Conservation (phyloP, 768 basidiomycete species). For the Cystobasidium tubakii region DNA sequence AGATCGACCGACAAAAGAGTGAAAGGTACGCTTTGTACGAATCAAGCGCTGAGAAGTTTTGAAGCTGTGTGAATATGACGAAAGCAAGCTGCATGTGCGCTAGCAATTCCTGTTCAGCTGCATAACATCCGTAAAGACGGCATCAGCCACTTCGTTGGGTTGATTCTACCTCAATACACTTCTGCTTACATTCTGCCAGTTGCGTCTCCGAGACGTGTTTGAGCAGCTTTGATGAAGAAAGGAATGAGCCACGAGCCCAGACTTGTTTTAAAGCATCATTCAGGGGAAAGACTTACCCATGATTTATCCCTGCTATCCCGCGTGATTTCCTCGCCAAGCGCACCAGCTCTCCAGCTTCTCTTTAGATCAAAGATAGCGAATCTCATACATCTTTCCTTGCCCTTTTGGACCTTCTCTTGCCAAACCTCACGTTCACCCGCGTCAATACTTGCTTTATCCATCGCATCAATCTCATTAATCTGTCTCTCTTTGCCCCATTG, state of each 20-base stretch:
- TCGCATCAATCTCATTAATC: slow-evolving; percentile 1
- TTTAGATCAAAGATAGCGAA: slow-evolving; percentile 49
- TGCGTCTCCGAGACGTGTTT: slow-evolving; percentile 44
- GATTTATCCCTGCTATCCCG: slow-evolving; percentile 50
- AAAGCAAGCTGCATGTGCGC: slow-evolving; percentile 51
- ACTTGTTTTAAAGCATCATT: neutral
- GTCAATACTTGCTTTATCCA: slow-evolving; percentile 5
- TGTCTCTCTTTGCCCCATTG: slow-evolving; percentile 42
- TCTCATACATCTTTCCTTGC: slow-evolving; percentile 40
- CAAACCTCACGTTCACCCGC: slow-evolving; percentile 26
- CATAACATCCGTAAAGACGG: neutral
- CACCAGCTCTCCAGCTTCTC: slow-evolving; percentile 50
- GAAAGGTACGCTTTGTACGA: slow-evolving; percentile 50
- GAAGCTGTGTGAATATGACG: slow-evolving; percentile 50
- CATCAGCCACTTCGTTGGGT: too few relatives aligned
- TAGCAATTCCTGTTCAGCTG: slow-evolving; percentile 48
- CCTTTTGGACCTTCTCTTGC: slow-evolving; percentile 36
- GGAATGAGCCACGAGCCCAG: neutral
- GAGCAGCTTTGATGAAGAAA: slow-evolving; percentile 39
- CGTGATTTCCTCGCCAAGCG: slow-evolving; percentile 50
- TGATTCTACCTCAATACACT: neutral
- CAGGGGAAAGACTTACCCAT: slow-evolving; percentile 43
- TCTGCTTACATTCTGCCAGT: slow-evolving; percentile 46
- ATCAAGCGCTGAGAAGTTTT: slow-evolving; percentile 50
- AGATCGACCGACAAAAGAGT: slow-evolving; percentile 47